phyloP scores from a whole-genome alignment of 805 yeast genomes.

The Ogataea sp. region DNA sequence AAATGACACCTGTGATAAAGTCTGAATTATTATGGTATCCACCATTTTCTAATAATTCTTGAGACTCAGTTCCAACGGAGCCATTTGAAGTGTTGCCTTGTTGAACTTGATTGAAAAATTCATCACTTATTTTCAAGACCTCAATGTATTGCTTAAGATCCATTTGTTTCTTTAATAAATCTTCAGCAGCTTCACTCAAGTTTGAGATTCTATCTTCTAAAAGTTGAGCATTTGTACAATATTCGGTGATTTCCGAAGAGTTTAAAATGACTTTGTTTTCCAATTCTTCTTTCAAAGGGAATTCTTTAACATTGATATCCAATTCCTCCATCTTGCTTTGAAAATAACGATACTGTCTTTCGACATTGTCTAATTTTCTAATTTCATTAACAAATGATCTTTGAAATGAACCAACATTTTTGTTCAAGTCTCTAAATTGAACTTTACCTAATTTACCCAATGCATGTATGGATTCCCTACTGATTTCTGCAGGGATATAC shows the following conservation, averaged over 20 bases:
- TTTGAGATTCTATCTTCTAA: slow-evolving; percentile 71
- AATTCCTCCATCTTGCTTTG: slow-evolving; percentile 39
- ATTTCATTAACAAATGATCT: slow-evolving; percentile 86
- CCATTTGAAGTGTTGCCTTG: slow-evolving; percentile 22
- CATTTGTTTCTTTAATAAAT: slow-evolving; percentile 53
- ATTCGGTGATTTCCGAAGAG: slow-evolving; percentile 55
- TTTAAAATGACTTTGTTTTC: slow-evolving; percentile 9
- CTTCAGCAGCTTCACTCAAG: slow-evolving; percentile 60
- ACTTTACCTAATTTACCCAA: slow-evolving; percentile 80
- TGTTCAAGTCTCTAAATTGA: slow-evolving; percentile 86
- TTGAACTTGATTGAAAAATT: slow-evolving; percentile 29
- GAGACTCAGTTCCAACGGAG: slow-evolving; percentile 6
- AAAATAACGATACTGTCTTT: slow-evolving; percentile 69
- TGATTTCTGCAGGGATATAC: slow-evolving; percentile 84
- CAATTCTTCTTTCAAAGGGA: slow-evolving; percentile 9
- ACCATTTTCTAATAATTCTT: slow-evolving; percentile 30
- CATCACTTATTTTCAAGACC: slow-evolving; percentile 44
- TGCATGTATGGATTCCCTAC: slow-evolving; percentile 78
- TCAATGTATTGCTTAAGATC: slow-evolving; percentile 65
- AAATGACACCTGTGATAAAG: slow-evolving; percentile 76
- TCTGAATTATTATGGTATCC: slow-evolving; percentile 27
- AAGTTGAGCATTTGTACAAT: slow-evolving; percentile 50
- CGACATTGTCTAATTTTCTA: slow-evolving; percentile 75
- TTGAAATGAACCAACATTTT: slow-evolving; percentile 79
- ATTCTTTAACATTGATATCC: slow-evolving; percentile 15